Percentiles rank a stretch among this genome's conserved stretches.
These are phyloP conservation scores for Podospora bellae-mahoneyi DNA, from an alignment of 495 filamentous ascomycete genomes.

Conservation along the genomic window DNA sequence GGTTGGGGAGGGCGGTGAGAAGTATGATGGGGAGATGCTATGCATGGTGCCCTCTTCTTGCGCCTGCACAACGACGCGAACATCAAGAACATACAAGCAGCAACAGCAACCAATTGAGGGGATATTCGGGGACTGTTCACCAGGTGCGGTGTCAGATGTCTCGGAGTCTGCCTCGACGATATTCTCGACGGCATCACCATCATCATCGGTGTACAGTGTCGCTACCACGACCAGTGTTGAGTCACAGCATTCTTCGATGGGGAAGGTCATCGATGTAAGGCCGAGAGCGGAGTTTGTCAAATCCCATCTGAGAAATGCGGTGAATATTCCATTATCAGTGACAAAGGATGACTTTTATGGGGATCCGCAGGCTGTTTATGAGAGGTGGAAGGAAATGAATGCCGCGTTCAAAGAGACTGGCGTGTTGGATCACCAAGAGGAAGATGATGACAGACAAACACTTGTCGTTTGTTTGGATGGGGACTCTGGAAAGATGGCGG, in stretches of 20 bases:
- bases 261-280: slow-evolving; percentile 5
- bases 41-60: slow-evolving; percentile 26
- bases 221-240: not conserved
- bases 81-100: not conserved
- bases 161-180: not conserved
- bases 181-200: not conserved
- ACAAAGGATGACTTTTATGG: slow-evolving; percentile 11
- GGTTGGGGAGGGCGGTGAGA: slow-evolving; percentile 37
- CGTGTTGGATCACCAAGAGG: slow-evolving; percentile 25
- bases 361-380: slow-evolving; percentile 46
- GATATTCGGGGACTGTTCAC: not conserved
- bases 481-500: slow-evolving; percentile 52
- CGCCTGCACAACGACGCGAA: slow-evolving; percentile 17
- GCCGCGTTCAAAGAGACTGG: slow-evolving; percentile 21
- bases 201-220: not conserved
- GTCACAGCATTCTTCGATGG: not conserved
- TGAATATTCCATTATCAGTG: not conserved
- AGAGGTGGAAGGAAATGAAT: slow-evolving; percentile 43
- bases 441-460: slow-evolving; percentile 33
- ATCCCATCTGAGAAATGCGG: not conserved
- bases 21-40: slow-evolving; percentile 41
- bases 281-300: not conserved
- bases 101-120: not conserved
- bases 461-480: slow-evolving; percentile 54
- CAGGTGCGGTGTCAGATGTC: not conserved